Base-by-base conservation (phyloP, 192 early-diverging fungal species). In the Linnemannia exigua region DNA sequence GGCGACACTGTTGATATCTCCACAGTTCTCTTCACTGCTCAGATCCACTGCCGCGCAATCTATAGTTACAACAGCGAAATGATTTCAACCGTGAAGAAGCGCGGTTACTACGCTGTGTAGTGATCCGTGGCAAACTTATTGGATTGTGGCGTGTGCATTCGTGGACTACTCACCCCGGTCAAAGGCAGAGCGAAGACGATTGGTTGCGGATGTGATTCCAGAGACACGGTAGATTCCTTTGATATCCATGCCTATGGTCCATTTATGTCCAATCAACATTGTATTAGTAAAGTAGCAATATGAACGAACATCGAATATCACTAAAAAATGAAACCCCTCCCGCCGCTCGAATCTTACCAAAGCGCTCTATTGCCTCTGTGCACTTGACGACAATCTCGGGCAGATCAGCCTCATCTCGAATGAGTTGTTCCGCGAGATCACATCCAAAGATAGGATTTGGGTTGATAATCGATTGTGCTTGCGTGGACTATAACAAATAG, bases 141-240 rank as follows among this genome's bases (percentile, higher is more conserved):
- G 12, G 31, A 41, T 6, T 3, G 9, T 9, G 41, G 5, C 9
- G 3, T 44, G 41, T 44, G 41, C 41, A 44, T n/a, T n/a, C n/a
- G n/a, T n/a, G n/a, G n/a, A n/a, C n/a, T n/a, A 16, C 37, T 76
- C 88, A 94, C 95, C 92, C 74, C 94, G 82, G 82, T 98, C 95
- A 77, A 99, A 94, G 68, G 92, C 87, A 31, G 85, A 84, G 25
- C 93, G 90, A 38, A 99, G 88, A 74, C 91, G 92, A 80, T 94
- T 93, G 20, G 99, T 95, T 70, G 93, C 89, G 25, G 92, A 93
- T 37, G 88, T 95, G 22, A 94, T 92, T 17, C 97, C 98, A 7
- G 97, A 97, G 12, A 97, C 83, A 16, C 98, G 94, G 87, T 99
- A 99, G 14, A 99, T 91, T 8, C 98, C 98, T 25, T 93, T 90